These are phyloP conservation scores for Neurospora sp. DNA, from an alignment of 495 filamentous ascomycete genomes.

Conservation along the genomic window DNA sequence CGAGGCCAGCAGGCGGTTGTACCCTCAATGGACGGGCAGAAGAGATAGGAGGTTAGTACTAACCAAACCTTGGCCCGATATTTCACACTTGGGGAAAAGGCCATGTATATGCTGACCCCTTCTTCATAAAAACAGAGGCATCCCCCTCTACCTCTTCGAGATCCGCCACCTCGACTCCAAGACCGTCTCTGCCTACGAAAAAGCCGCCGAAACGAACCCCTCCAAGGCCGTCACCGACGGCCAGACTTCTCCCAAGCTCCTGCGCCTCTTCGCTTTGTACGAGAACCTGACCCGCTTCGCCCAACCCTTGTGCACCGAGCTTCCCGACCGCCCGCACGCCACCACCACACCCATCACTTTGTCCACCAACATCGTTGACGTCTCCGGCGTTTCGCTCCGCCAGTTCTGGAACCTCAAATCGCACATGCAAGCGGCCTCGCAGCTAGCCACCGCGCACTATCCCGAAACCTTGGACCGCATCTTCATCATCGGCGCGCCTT, in stretches of 20 bases:
- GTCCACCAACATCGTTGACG: conserved; percentile 82
- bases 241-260: conserved; percentile 54
- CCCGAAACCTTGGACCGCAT: conserved; percentile 83
- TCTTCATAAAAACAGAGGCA: conserved; percentile 45
- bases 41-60: conserved; percentile 50
- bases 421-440: conserved; percentile 85
- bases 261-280: conserved; percentile 79
- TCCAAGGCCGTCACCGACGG: conserved; percentile 46
- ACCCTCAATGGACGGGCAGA: conserved; percentile 88
- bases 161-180: conserved; percentile 74
- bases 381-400: conserved; percentile 71
- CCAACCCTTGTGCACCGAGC: conserved; percentile 67
- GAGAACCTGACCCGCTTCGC: conserved; percentile 83
- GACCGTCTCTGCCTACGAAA: conserved; percentile 67
- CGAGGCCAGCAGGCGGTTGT: conserved; percentile 66
- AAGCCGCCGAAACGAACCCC: conserved; percentile 42
- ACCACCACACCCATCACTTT: conserved; percentile 67
- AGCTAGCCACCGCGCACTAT: conserved; percentile 82
- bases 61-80: background rate
- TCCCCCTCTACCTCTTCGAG: conserved; percentile 82
- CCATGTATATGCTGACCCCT: background rate
- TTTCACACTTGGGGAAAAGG: background rate
- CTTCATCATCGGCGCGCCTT: conserved; percentile 81
- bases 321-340: conserved; percentile 56
- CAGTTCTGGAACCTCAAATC: conserved; percentile 88